phyloP scores from a whole-genome alignment of 2,329 filamentous ascomycete species.

The Cercospora citrullina region DNA sequence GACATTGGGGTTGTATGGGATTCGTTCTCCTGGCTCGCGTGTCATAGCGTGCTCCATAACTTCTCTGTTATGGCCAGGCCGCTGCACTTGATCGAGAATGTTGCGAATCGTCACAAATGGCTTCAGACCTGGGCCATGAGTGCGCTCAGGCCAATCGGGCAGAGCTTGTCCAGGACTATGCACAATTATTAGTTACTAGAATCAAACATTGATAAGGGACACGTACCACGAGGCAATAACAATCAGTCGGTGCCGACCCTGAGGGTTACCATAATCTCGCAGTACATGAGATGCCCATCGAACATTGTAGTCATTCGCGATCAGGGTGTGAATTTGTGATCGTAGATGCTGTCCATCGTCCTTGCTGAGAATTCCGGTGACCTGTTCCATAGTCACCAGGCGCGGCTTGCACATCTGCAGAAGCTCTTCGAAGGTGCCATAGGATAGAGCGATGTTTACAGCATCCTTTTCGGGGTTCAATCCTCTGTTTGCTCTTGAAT shows the following conservation, averaged over 20 bases:
- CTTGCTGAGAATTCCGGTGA: conserved; percentile 55
- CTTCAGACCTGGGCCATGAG: conserved; percentile 35
- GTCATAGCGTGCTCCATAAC: not conserved
- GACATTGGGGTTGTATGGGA: not conserved
- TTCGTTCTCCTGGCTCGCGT: not conserved
- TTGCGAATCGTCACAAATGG: conserved; percentile 20
- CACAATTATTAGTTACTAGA: not conserved
- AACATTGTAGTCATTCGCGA: conserved; percentile 66
- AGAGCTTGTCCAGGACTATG: conserved; percentile 69
- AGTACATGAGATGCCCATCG: conserved; percentile 63
- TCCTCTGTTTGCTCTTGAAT: conserved; percentile 58
- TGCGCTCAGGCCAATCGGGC: conserved; percentile 60
- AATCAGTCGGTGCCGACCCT: conserved; percentile 51
- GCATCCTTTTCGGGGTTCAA: conserved; percentile 59
- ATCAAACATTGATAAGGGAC: too few relatives aligned
- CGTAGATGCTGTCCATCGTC: conserved; percentile 31
- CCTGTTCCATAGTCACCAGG: conserved; percentile 76
- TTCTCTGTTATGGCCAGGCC: not conserved
- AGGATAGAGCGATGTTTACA: conserved; percentile 61
- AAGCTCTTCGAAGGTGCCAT: conserved; percentile 46
- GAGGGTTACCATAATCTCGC: conserved; percentile 52
- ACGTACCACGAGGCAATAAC: conserved; percentile 54
- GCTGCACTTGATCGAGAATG: not conserved
- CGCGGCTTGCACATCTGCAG: conserved; percentile 63
- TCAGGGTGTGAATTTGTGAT: conserved; percentile 63